Evolutionary conservation across 805 yeast genomes (phyloP), one percentile per base, ranked within the genome.

Genomic region (Ogataea ramenticola): DNA sequence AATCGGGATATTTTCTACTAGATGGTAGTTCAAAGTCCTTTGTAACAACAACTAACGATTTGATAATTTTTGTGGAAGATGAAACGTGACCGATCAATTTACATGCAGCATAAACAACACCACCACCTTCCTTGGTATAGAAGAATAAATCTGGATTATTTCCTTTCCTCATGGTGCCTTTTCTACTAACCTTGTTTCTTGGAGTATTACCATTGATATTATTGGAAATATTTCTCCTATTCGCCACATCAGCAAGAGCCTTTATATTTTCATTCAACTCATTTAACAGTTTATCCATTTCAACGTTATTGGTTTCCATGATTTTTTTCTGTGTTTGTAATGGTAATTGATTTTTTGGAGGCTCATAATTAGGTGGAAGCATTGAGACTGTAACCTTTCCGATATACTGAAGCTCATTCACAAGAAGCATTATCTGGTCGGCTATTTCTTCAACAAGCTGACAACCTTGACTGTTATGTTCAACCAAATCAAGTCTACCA

Each of bases 401-500:
- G 20, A 61, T 50, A 37, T 46, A 61, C 34, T 53, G 64, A 30
- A 82, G 58, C 54, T 86, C 95, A 54, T 83, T 66, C 38, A 82
- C 61, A 17, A 85, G 58, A 27, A 83, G 58, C 42, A 82, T 81
- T 36, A 85, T 71, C 51, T 86, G 93, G 52, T 82, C 86, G 2
- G 80, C 75, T 15, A 86, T 65, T 16, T 73, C 69, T 52, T 85
- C 90, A 43, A 86, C 59, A 7, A 79, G 60, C 49, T 81, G 82
- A 55, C 88, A 80, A 2, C 91, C 91, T 16, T 68, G 68, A 4
- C 79, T 72, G 56, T 84, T 85, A 52, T 80, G 83, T 55, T 86
- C 93, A 31, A 85, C 77, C 60, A 86, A 68, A 58, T 86, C 93
- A 49, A 86, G 62, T 52, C 95, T 65, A n/a, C 95, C 95, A 15